Conservation (phyloP, 768 basidiomycete species). For the Pholiota conissans region DNA sequence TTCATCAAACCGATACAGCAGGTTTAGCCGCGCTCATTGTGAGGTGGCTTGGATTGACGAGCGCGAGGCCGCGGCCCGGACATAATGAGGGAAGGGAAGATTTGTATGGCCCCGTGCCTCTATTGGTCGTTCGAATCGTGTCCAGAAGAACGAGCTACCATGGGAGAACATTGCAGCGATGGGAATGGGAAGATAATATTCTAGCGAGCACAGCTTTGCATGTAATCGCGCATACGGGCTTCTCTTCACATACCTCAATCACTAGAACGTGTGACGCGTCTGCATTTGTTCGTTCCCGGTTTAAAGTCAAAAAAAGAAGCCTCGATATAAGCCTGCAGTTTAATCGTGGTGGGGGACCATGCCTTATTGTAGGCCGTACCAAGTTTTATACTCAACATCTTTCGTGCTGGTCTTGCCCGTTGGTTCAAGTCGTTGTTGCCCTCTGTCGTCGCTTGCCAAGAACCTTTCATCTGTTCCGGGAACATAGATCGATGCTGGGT, state of each 20-base stretch:
- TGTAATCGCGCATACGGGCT: not conserved
- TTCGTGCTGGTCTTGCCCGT: constrained; percentile 61
- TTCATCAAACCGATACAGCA: constrained; percentile 75
- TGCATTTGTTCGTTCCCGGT: no score
- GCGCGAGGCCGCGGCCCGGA: constrained; percentile 65
- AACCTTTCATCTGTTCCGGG: constrained; percentile 64
- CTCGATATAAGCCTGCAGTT: no score
- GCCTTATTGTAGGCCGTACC: no score
- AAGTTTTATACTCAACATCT: no score
- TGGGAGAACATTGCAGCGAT: not conserved
- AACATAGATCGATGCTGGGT: constrained; percentile 73
- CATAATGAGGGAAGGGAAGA: constrained; percentile 58
- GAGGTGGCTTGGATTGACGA: constrained; percentile 66
- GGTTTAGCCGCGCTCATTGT: constrained; percentile 69
- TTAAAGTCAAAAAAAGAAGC: no score
- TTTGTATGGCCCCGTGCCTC: constrained; percentile 61
- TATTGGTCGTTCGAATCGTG: constrained; percentile 66
- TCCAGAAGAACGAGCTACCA: constrained; percentile 55
- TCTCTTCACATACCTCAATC: not conserved
- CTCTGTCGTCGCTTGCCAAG: constrained; percentile 69
- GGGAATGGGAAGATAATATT: not conserved
- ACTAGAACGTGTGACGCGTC: constrained; percentile 35
- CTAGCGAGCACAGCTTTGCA: not conserved
- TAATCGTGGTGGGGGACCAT: no score
- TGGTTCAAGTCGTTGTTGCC: constrained; percentile 54